Base-by-base conservation (phyloP, 2,329 filamentous ascomycete genomes). In the Pseudogymnoascus sp. region DNA sequence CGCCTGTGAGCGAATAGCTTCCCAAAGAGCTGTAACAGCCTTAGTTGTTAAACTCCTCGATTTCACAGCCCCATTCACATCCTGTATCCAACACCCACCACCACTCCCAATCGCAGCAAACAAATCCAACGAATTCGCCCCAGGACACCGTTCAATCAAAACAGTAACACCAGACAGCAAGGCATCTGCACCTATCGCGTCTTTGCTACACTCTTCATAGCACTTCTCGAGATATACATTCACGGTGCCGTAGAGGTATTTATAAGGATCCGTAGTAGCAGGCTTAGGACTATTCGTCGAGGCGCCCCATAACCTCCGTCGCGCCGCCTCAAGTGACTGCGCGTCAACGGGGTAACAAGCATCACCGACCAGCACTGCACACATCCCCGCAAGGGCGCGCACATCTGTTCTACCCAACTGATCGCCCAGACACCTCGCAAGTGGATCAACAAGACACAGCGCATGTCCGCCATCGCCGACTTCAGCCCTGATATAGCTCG, bases 401-500 rank as follows among this genome's bases (percentile, higher is more conserved):
- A 60, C 14, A 67, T 67, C 31, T 73, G 68, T 13, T 1, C 36
- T 11, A 5, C 37, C 69, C 13, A 79, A 73, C 6, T 60, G 57
- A 10, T 60, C 28, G 6, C 13, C 69, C 4, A 89, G 68, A 1
- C 75, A 71, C 68, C 84, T 87, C 0, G 90, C 84, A 3, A 95
- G 71, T 1, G 88, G 89, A 66, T 96, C 91, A 41, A 93, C 79
- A 1, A 92, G 80, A 23, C 84, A 82, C 61, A 90, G 79, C 4
- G 86, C 83, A 43, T 87, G 81, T 5, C 85, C 87, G 14, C 84
- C 83, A 66, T 91, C 86, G 2, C 90, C 90, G 62, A 83, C 83
- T 67, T 91, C 86, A 11, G 80, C 77, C 16, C 79, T 81, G 6
- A 88, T 83, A 62, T 84, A 82, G 7, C 80, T 75, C 2, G 83